Evolutionary conservation across 441 rosid species (phyloP), one percentile per base, ranked within the genome.

Genomic region (Corymbia calophylla): DNA sequence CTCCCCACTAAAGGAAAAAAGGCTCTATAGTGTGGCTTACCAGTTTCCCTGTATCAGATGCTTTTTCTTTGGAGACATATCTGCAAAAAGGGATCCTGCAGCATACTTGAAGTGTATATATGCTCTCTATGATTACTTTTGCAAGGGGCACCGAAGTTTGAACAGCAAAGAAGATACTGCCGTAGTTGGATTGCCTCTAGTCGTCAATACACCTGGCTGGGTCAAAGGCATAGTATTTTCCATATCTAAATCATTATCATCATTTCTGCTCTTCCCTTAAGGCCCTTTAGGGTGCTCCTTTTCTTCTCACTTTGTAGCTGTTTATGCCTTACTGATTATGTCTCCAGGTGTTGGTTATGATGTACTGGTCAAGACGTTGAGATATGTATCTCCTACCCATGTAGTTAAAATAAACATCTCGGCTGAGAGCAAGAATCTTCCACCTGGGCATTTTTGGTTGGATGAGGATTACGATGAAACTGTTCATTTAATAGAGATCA

Each of bases 161-260:
- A 87, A 90, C 82, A 60, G 91, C 90, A 90, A 88, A 88, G 92
- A 91, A 93, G 89, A 47, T 88, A 89, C 93, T 89, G 90, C 90
- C 85, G 89, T 88, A 93, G 89, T 89, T 56, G 96, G 91, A 73
- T 87, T 96, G 92, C 99, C 99, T 35, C 96, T 97, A 88, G 94
- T 98, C 89, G 95, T 98, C 88, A 97, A 97, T 88, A 97, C 99
- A 54, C 96, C 97, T 62, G 99, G 99, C 89, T 98, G 99, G 99
- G 99, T 97, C 88, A 98, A 98, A 96, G 99, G 99, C 95, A 44
- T 60, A 53, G 54, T 87, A 88, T 87, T 87, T 90, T 54, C 32
- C 87, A n/a, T 87, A 48, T 47, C 44, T 87, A 17, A 60, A 77
- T 66, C 3, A 9, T 55, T 88, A 54, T 51, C 54, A 53, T 80